Conservation (phyloP, 2,329 filamentous ascomycete species). For the Aspergillus flavus region DNA sequence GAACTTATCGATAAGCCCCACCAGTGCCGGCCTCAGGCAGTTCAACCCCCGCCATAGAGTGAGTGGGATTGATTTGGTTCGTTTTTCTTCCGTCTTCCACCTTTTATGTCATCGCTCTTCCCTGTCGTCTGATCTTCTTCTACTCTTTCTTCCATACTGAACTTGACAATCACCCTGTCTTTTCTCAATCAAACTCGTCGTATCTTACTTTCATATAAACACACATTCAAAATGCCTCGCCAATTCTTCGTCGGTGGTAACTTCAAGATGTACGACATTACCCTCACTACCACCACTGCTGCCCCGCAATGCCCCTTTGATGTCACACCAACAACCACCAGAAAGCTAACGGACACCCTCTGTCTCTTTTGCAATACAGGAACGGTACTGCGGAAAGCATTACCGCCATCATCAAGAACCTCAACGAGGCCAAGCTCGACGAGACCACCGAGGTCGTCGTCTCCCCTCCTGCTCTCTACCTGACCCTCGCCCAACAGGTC, state of each 20-base stretch:
- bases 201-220: conserved; percentile 13
- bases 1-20: conserved; percentile 28
- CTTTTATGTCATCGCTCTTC: conserved; percentile 18
- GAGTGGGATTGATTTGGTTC: not conserved
- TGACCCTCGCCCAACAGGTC: conserved; percentile 79
- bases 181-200: conserved; percentile 12
- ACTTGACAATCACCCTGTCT: conserved; percentile 6
- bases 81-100: conserved; percentile 12
- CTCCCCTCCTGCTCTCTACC: conserved; percentile 87
- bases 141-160: conserved; percentile 6
- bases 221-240: conserved; percentile 74
- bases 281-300: conserved; percentile 14
- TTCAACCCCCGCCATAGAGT: conserved; percentile 9
- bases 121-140: conserved; percentile 10
- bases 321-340: conserved; percentile 1
- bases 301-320: conserved; percentile 29
- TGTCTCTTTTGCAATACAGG: conserved; percentile 56
- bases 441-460: conserved; percentile 80
- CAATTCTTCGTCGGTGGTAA: conserved; percentile 98
- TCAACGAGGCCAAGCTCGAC: conserved; percentile 78
- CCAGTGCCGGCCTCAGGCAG: not conserved
- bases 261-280: conserved; percentile 87
- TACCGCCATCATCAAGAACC: conserved; percentile 84
- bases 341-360: conserved; percentile 21
- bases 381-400: conserved; percentile 91